Evolutionary conservation across 2,329 filamentous ascomycete species (phyloP), one percentile per base, ranked within the genome.

Genomic region (Phyllachora maydis): DNA sequence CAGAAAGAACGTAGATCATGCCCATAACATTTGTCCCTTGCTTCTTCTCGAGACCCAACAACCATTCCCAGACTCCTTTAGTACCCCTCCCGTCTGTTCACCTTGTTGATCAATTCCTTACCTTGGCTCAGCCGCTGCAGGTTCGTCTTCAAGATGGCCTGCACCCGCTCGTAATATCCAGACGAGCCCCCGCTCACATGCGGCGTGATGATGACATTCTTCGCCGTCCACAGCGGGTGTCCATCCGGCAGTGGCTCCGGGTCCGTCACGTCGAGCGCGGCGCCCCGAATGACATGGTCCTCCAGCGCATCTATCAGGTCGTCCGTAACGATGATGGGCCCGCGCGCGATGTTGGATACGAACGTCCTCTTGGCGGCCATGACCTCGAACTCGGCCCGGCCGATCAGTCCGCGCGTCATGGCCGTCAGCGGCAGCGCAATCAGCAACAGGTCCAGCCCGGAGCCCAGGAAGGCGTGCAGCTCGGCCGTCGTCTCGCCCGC

Each of bases 201-300:
- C 10, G 58, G 58, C 12, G 56, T 59, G 21, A 85, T 60, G 24
- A 73, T 59, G 10, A 73, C 53, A 41, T 82, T 81, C 29, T 64
- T 62, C 9, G 70, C 52, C 14, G 52, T 58, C 76, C 76, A 85
- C 23, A 85, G 46, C 31, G 64, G 59, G 38, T 76, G 65, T 4
- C 71, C 63, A 3, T 54, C 45, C 0, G 75, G 74, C 31, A 85
- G 41, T 1, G 78, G 78, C 42, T 85, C 78, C 0, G 77, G 77
- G 29, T 83, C 75, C 2, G 76, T 75, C 1, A 85, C 77, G 39
- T 83, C 77, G 19, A 85, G 46, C 2, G 75, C 75, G 0, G 77
- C 78, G 15, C 77, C 77, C 3, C 52, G 38, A 22, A 57, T 49
- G 10, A 39, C 22, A 4, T 41, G 52, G 3, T 31, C 31, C 18